Percentiles rank a stretch among this genome's conserved stretches.
Conservation (phyloP, 306 rosid genomes). For the peach (Prunus persica) region DNA sequence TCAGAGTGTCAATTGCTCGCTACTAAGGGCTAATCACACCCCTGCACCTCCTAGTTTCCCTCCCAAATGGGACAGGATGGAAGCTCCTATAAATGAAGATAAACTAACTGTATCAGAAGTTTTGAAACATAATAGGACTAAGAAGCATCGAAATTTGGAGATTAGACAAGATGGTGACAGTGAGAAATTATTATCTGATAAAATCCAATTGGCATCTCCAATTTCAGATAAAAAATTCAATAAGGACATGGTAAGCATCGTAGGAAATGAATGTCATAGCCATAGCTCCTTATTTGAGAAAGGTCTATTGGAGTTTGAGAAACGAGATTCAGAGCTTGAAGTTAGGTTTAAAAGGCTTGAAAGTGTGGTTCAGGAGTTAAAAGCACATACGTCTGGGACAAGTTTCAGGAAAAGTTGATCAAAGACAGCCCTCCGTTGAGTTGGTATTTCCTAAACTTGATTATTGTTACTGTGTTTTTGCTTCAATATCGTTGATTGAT, state of each 20-base stretch:
- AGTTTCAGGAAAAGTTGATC: neutral
- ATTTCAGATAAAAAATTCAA: neutral
- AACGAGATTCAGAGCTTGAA: neutral
- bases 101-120: neutral
- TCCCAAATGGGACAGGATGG: neutral
- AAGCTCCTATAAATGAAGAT: slow-evolving; percentile 1
- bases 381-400: neutral
- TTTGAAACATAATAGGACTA: neutral
- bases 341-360: slow-evolving; percentile 1
- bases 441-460: neutral
- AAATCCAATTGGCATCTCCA: neutral
- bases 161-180: neutral
- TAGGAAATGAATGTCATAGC: neutral
- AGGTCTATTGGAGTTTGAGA: neutral
- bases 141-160: neutral
- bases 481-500: neutral
- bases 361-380: neutral
- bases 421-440: neutral
- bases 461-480: neutral
- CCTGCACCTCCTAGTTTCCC: neutral
- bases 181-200: neutral
- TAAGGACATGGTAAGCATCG: neutral
- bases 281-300: neutral
- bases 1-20: neutral
- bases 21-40: neutral